Conservation (phyloP, 257 asterid genomes). For the Hygrophila difformis region DNA sequence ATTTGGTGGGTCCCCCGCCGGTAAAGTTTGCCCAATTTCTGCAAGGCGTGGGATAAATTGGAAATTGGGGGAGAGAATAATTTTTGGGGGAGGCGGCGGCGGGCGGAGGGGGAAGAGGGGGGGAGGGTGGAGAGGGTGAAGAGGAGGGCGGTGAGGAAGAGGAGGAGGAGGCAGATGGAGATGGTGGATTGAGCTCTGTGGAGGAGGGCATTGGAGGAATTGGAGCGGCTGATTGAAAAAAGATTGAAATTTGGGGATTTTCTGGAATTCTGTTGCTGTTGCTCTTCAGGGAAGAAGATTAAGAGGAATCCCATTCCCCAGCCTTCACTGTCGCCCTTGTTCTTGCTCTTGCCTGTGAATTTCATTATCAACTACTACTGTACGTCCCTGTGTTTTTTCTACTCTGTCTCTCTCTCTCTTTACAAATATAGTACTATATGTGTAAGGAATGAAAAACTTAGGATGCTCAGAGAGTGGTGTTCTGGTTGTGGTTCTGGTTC, state of each 20-base stretch:
- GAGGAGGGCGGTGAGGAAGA: constrained; percentile 42
- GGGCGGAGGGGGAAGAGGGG: constrained; percentile 34
- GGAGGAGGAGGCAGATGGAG: constrained; percentile 41
- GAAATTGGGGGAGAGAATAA: constrained; percentile 3
- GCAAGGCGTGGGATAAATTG: constrained; percentile 49
- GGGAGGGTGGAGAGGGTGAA: constrained; percentile 47
- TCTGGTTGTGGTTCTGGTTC: no score
- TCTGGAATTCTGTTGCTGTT: constrained; percentile 12
- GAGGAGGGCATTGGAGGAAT: constrained; percentile 28
- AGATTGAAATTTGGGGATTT: constrained; percentile 17
- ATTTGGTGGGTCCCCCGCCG: constrained; percentile 69
- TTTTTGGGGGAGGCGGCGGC: constrained; percentile 15
- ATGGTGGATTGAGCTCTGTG: constrained; percentile 42
- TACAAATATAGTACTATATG: no score
- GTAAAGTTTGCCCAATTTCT: constrained; percentile 74
- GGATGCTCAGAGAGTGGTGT: no score
- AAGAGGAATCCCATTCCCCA: constrained; percentile 47
- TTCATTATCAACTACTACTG: constrained; percentile 11
- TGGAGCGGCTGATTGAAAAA: constrained; percentile 22
- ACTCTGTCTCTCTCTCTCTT: no score
- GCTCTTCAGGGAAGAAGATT: constrained; percentile 44
- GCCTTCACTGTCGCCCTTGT: constrained; percentile 17
- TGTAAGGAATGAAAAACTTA: no score
- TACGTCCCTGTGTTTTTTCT: not conserved
- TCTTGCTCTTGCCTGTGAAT: constrained; percentile 26